A percentile compares a stretch with the other conserved stretches of the same genome.
Evolutionary conservation across 163 green algal species (phyloP).

Genomic region (Scenedesmus sp.): DNA sequence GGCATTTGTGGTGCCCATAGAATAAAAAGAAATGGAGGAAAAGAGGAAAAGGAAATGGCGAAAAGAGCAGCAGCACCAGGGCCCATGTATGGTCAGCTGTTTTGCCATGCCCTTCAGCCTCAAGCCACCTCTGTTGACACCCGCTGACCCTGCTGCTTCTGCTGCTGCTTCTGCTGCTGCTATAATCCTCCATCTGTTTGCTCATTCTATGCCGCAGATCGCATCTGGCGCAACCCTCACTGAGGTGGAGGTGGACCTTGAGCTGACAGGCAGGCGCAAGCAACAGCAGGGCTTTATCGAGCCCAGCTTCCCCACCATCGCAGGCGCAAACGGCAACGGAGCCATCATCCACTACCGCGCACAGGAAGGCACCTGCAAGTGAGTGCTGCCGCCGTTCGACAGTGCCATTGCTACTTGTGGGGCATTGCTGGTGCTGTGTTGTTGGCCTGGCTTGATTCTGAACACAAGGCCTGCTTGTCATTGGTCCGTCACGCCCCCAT

Average conservation of each 20-base stretch:
- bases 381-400: slow-evolving; percentile 42
- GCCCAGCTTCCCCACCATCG: slow-evolving; percentile 96
- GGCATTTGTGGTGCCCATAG: no score
- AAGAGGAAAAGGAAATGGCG: no score
- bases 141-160: neutral
- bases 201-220: neutral
- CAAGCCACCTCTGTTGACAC: no score
- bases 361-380: slow-evolving; percentile 56
- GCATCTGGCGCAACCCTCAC: slow-evolving; percentile 58
- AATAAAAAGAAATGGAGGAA: no score
- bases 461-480: no score
- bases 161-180: neutral
- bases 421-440: neutral
- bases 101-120: no score
- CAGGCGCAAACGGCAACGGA: slow-evolving; percentile 87
- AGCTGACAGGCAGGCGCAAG: slow-evolving; percentile 79
- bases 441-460: neutral
- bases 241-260: slow-evolving; percentile 90
- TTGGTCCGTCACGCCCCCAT: no score
- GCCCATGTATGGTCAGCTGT: no score
- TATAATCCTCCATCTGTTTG: neutral
- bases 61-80: no score
- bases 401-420: neutral
- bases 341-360: slow-evolving; percentile 98
- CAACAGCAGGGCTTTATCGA: slow-evolving; percentile 90